Base-by-base conservation (phyloP, 2,329 filamentous ascomycete genomes). In the Ceratocystis harringtonii region DNA sequence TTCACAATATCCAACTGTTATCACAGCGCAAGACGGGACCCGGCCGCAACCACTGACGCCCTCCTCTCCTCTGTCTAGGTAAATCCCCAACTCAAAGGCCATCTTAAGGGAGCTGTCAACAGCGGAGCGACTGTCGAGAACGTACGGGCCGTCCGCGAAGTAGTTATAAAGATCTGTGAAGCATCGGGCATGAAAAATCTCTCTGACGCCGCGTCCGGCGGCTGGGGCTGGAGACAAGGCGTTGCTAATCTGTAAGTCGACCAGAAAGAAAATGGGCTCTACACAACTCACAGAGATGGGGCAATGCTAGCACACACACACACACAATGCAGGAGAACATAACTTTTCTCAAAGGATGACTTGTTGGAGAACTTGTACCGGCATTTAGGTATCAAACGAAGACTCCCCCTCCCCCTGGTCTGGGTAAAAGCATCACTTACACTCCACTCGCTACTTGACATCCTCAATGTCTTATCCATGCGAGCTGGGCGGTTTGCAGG, bases 71-170 rank as follows among this genome's bases (percentile, higher is more conserved):
- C 8, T 22, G n/a, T 17, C 63, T 65, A 79, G 78, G 76, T 80
- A 19, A 81, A 81, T 66, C 77, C 78, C 5, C 80, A 81, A 68
- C 71, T 81, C 60, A 81, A 81, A 68, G 79, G 80, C 3, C 80
- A 82, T 72, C 73, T 81, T 17, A 76, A 74, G 69, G 79, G 79
- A 2, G 78, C 79, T 1, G 68, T 81, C 30, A 81, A 81, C 68
- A 77, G 77, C 63, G 79, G 79, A 2, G 79, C 78, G 43, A 77
- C 76, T 1, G 72, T 76, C 28, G 78, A 78, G 41, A 75, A 81
- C 70, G 79, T 81, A 10, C 74, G 73, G 68, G 79, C 79, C 2
- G 78, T 81, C 25, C 74, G 79, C 64, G 73, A 76, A 32, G 70
- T 79, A 41, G 75, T 77, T 6, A 76, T 81, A 19, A 70, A 73